Conservation (phyloP, 2,329 filamentous ascomycete genomes). For the Huntiella decipiens region DNA sequence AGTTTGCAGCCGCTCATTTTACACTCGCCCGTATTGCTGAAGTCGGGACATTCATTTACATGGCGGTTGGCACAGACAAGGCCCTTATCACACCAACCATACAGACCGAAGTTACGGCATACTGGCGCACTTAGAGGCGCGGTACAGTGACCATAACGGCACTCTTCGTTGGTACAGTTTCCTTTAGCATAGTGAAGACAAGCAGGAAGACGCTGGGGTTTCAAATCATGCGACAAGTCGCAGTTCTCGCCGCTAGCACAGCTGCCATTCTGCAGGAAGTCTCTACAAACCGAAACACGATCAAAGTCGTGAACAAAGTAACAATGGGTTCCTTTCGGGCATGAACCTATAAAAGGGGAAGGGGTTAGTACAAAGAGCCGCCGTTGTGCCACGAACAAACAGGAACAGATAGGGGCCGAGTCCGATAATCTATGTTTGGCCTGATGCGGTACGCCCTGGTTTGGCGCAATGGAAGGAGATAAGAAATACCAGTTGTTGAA, state of each 20-base stretch:
- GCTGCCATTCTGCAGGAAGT: slow-evolving; percentile 59
- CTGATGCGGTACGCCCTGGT: background rate
- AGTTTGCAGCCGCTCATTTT: slow-evolving; percentile 64
- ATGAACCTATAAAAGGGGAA: slow-evolving; percentile 46
- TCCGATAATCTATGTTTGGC: background rate
- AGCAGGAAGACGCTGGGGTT: slow-evolving; percentile 63
- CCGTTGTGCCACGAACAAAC: background rate
- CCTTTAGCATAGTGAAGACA: slow-evolving; percentile 83
- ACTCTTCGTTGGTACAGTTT: slow-evolving; percentile 71
- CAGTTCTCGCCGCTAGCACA: slow-evolving; percentile 64
- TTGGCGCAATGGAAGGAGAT: slow-evolving; percentile 16
- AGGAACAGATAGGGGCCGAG: background rate
- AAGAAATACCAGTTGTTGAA: slow-evolving; percentile 48
- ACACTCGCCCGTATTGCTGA: slow-evolving; percentile 78
- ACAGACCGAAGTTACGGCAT: slow-evolving; percentile 64
- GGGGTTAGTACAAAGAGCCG: slow-evolving; percentile 23
- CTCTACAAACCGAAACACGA: slow-evolving; percentile 81
- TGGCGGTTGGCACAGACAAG: slow-evolving; percentile 62
- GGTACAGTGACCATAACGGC: slow-evolving; percentile 70
- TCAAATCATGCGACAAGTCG: slow-evolving; percentile 77
- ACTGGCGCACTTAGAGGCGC: slow-evolving; percentile 60
- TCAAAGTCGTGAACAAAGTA: slow-evolving; percentile 65
- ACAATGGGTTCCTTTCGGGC: slow-evolving; percentile 62
- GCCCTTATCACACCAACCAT: slow-evolving; percentile 80
- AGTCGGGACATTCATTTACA: slow-evolving; percentile 84